phyloP scores from a whole-genome alignment of 768 basidiomycete species.

The Pleurotus citrinopileatus region DNA sequence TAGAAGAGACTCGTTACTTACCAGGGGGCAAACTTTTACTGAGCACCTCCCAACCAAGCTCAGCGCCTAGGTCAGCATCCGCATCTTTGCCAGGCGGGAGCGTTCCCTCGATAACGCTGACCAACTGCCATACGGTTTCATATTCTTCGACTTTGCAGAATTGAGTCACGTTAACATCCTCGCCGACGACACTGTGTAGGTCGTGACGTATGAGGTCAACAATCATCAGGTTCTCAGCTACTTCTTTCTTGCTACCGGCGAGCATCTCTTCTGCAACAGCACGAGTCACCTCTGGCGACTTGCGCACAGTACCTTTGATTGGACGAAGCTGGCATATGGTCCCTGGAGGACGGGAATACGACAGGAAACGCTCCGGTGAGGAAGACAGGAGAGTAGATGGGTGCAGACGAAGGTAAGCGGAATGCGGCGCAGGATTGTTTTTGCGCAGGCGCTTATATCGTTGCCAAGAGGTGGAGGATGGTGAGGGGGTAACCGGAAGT shows the following conservation, averaged over 20 bases:
- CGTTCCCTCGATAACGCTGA: constrained; percentile 86
- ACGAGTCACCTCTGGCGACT: constrained; percentile 60
- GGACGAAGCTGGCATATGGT: constrained; percentile 81
- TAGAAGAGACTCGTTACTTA: constrained; percentile 25
- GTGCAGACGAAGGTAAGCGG: constrained; percentile 74
- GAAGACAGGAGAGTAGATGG: constrained; percentile 80
- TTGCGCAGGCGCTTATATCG: constrained; percentile 69
- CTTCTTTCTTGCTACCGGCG: constrained; percentile 76
- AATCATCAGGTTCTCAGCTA: constrained; percentile 98
- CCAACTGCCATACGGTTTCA: constrained; percentile 92
- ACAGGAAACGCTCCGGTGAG: constrained; percentile 91
- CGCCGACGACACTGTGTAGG: constrained; percentile 79
- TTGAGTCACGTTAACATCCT: constrained; percentile 77
- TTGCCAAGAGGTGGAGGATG: constrained; percentile 59
- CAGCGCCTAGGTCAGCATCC: constrained; percentile 29
- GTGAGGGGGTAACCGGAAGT: constrained; percentile 33
- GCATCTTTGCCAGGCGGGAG: constrained; percentile 29
- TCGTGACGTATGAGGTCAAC: constrained; percentile 96
- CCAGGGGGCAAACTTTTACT: constrained; percentile 84
- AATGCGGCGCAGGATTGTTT: constrained; percentile 87
- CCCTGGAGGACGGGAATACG: constrained; percentile 63
- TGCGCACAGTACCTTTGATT: constrained; percentile 90
- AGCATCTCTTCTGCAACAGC: constrained; percentile 63
- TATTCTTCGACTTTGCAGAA: constrained; percentile 91
- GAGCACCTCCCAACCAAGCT: constrained; percentile 78